Conservation (phyloP, 2,329 filamentous ascomycete species). For the Arthroderma sp. region DNA sequence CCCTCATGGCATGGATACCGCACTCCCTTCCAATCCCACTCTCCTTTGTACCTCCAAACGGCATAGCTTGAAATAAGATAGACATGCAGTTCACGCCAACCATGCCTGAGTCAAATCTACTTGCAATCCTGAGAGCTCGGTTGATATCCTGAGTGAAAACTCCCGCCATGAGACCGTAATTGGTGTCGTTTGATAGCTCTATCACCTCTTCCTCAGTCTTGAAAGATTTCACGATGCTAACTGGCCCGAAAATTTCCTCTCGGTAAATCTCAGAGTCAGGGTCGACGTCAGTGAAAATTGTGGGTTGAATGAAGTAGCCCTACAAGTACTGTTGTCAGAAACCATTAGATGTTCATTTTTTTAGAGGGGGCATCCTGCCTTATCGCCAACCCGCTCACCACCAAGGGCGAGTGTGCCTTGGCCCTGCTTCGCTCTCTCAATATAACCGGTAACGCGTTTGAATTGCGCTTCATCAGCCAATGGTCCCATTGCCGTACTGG, state of each 20-base stretch:
- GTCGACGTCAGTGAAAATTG: constrained; percentile 30
- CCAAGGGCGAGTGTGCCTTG: constrained; percentile 18
- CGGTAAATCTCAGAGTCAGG: constrained; percentile 24
- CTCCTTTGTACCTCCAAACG: constrained; percentile 41
- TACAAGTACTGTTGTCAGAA: neutral
- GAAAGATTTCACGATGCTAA: constrained; percentile 16
- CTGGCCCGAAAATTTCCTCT: constrained; percentile 32
- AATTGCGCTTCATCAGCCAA: constrained; percentile 7
- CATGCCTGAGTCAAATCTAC: constrained; percentile 14
- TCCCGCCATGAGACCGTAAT: constrained; percentile 27
- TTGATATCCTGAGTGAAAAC: constrained; percentile 28
- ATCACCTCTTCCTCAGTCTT: constrained; percentile 25
- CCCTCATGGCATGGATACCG: constrained; percentile 34
- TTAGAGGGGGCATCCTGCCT: constrained; percentile 5
- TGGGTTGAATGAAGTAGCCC: constrained; percentile 24
- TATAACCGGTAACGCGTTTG: constrained; percentile 6
- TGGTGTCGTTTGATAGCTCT: constrained; percentile 25
- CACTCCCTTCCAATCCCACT: constrained; percentile 39
- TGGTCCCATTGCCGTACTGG: constrained; percentile 6
- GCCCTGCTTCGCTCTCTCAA: constrained; percentile 6
- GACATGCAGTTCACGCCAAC: constrained; percentile 18
- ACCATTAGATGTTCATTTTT: too few species aligned
- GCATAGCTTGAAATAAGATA: constrained; percentile 26
- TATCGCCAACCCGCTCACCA: constrained; percentile 12
- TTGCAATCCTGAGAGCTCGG: constrained; percentile 25